A percentile compares a stretch with the other conserved stretches of the same genome.
These are phyloP conservation scores for Pleurotus platypus DNA, from an alignment of 768 basidiomycete species.

Conservation along the genomic window DNA sequence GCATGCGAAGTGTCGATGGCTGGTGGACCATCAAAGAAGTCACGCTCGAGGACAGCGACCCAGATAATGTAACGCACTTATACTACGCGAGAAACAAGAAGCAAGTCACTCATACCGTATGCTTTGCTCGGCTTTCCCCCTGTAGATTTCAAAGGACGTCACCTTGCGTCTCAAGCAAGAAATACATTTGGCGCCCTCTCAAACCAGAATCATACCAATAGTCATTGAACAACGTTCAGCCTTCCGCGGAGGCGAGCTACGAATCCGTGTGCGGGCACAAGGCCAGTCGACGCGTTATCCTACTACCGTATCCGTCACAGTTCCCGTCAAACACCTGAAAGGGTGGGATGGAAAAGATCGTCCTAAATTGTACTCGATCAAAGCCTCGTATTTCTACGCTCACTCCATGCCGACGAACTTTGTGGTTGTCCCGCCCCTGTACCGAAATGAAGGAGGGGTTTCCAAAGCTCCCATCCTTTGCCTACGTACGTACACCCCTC, in stretches of 20 bases:
- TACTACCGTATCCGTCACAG: slow-evolving; percentile 25
- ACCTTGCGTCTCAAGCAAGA: slow-evolving; percentile 21
- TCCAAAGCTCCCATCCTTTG: slow-evolving; percentile 54
- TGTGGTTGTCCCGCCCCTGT: slow-evolving; percentile 50
- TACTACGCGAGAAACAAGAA: neutral
- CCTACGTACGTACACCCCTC: slow-evolving; percentile 46
- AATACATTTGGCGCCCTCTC: slow-evolving; percentile 53
- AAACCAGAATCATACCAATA: slow-evolving; percentile 60
- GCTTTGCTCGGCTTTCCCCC: neutral
- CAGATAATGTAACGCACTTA: slow-evolving; percentile 8
- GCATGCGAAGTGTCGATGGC: slow-evolving; percentile 45
- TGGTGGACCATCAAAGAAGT: slow-evolving; percentile 52
- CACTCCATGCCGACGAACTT: slow-evolving; percentile 55
- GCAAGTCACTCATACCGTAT: neutral
- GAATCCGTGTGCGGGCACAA: slow-evolving; percentile 35
- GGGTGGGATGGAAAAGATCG: slow-evolving; percentile 31
- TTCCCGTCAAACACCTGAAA: slow-evolving; percentile 44
- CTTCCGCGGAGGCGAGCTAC: slow-evolving; percentile 27
- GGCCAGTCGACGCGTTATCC: slow-evolving; percentile 24
- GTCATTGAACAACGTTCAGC: slow-evolving; percentile 36
- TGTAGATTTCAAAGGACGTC: slow-evolving; percentile 20
- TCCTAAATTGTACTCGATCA: slow-evolving; percentile 33
- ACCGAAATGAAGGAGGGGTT: slow-evolving; percentile 18
- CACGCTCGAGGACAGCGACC: slow-evolving; percentile 7
- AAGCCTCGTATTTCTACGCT: slow-evolving; percentile 57